These are phyloP conservation scores for Colletotrichum godetiae DNA, from an alignment of 2,329 filamentous ascomycete species.

Conservation along the genomic window DNA sequence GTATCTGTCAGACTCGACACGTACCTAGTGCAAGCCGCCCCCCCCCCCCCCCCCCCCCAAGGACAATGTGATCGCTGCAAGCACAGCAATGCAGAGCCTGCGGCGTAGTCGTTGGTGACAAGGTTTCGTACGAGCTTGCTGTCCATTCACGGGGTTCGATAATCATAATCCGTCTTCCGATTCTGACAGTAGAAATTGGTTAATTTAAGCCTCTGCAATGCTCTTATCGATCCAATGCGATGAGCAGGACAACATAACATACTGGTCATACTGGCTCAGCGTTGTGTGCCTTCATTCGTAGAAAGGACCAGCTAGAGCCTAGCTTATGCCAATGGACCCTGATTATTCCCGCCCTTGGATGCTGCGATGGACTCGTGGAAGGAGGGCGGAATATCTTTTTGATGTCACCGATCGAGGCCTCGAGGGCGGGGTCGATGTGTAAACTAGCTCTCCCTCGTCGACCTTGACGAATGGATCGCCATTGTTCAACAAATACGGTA, in stretches of 20 bases:
- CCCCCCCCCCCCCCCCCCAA: neutral
- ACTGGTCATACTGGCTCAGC: neutral
- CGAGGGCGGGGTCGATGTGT: neutral
- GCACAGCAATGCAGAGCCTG: neutral
- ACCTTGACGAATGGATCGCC: slow-evolving; percentile 16
- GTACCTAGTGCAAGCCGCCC: slow-evolving; percentile 22
- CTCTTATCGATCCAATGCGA: neutral
- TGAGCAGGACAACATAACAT: neutral
- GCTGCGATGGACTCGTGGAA: too few relatives aligned
- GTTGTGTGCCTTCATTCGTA: neutral
- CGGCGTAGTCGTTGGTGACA: neutral
- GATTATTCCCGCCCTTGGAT: too few relatives aligned
- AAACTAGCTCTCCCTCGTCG: neutral
- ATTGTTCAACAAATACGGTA: neutral
- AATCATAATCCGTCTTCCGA: neutral
- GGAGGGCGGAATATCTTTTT: too few relatives aligned
- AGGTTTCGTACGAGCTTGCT: neutral
- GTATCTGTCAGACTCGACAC: slow-evolving; percentile 31
- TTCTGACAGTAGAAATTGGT: neutral
- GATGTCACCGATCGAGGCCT: too few relatives aligned
- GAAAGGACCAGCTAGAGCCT: neutral
- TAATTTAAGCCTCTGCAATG: neutral
- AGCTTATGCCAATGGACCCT: neutral
- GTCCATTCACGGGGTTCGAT: neutral
- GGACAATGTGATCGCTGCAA: slow-evolving; percentile 7